A percentile compares a stretch with the other conserved stretches of the same genome.
These are phyloP conservation scores for Ogataea hybrid DNA, from an alignment of 1,139 yeast species.

Conservation along the genomic window DNA sequence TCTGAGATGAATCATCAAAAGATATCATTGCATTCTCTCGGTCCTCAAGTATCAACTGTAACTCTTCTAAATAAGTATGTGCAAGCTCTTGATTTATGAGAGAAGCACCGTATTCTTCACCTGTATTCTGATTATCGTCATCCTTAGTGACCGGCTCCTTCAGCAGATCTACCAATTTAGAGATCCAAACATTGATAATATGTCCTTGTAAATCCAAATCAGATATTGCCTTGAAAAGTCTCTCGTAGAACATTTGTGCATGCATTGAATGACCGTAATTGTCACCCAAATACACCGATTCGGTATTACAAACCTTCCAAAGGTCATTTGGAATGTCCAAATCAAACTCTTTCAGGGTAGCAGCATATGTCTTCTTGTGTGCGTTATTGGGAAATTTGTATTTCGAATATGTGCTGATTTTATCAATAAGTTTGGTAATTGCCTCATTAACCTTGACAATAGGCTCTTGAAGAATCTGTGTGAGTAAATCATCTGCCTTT, in stretches of 20 bases:
- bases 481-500: constrained; percentile 29
- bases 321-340: not conserved
- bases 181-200: constrained; percentile 55
- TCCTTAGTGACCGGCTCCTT: constrained; percentile 38
- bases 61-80: constrained; percentile 58
- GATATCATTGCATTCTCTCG: constrained; percentile 44
- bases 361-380: not conserved
- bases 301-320: constrained; percentile 6
- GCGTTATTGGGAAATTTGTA: constrained; percentile 6
- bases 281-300: constrained; percentile 7
- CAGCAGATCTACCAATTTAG: constrained; percentile 44
- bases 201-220: constrained; percentile 58
- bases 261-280: constrained; percentile 19
- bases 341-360: not conserved
- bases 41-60: constrained; percentile 57
- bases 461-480: constrained; percentile 29
- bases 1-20: constrained; percentile 30
- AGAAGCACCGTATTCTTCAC: constrained; percentile 76
- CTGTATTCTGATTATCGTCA: constrained; percentile 43
- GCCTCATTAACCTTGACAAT: constrained; percentile 24
- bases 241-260: constrained; percentile 18
- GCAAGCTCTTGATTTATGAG: constrained; percentile 72
- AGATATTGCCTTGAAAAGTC: constrained; percentile 26
- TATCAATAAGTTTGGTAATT: constrained; percentile 19
- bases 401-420: constrained; percentile 8